phyloP scores from a whole-genome alignment of 495 filamentous ascomycete genomes.

The Neurospora tetraspora region DNA sequence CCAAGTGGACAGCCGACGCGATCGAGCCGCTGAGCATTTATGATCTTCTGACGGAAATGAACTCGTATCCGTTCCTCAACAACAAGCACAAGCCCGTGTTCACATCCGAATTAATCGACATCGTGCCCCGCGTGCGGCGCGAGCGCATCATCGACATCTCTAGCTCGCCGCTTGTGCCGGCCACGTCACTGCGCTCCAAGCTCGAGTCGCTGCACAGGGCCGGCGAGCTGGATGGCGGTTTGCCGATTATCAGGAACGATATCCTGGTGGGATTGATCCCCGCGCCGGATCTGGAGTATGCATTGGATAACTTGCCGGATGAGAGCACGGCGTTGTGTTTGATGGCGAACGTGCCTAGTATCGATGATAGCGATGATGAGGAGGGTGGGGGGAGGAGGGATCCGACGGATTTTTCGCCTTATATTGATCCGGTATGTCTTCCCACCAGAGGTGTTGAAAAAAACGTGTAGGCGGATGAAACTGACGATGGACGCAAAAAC shows the following conservation, averaged over 20 bases:
- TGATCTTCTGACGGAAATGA: conserved; percentile 90
- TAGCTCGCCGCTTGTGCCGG: conserved; percentile 63
- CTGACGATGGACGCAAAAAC: background rate
- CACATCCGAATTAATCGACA: conserved; percentile 75
- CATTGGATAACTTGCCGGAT: conserved; percentile 67
- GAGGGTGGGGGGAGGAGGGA: conserved; percentile 38
- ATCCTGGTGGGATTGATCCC: conserved; percentile 87
- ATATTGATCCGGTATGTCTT: conserved; percentile 69
- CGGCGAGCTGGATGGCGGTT: conserved; percentile 84
- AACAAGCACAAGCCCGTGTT: conserved; percentile 87
- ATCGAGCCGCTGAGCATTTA: conserved; percentile 94
- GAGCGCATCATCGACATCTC: conserved; percentile 84
- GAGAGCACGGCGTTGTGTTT: conserved; percentile 66
- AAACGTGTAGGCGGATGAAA: background rate
- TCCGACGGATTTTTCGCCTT: conserved; percentile 77
- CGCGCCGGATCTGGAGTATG: conserved; percentile 89
- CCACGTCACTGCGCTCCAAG: conserved; percentile 63
- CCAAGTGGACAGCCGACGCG: conserved; percentile 97
- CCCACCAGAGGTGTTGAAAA: background rate
- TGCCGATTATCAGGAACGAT: conserved; percentile 72
- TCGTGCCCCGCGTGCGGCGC: conserved; percentile 61
- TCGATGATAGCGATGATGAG: conserved; percentile 45
- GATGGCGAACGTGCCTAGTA: conserved; percentile 57
- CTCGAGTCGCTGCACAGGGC: conserved; percentile 71
- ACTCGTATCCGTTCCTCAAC: conserved; percentile 91